Evolutionary conservation across 495 filamentous ascomycete species (phyloP), one percentile per base, ranked within the genome.

Genomic region (Jackrogersella multiformis): DNA sequence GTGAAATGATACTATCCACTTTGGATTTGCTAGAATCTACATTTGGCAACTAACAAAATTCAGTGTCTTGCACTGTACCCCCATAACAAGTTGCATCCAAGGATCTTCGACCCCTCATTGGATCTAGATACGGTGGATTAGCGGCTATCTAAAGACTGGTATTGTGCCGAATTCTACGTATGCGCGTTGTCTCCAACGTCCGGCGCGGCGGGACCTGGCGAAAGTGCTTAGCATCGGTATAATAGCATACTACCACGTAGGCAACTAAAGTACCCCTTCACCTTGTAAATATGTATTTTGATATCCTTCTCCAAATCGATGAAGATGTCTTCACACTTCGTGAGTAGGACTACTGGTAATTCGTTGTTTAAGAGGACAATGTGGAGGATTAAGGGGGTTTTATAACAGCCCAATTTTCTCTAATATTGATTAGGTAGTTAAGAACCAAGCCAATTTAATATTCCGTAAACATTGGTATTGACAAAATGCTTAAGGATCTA

Each of bases 21-120:
- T 34, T 36, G 34, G 42, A 39, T 32, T 23, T 41, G 59, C 23
- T 63, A 64, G 30, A 4, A 35, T 60, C 23, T 63, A 64, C 59
- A 60, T 49, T 2, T 13, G 10, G 5, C 5, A 15, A 9, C 23
- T 21, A n/a, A 2, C 20, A 34, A 45, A 30, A 8, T 41, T 42
- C 15, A 13, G 23, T 32, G 20, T 12, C 23, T 4, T 20, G 5
- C 55, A 12, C 12, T 39, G 66, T 63, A 69, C 54, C 46, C 36
- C 32, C 18, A 38, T 66, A 66, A 58, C 62, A 53, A 36, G 41
- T 26, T 42, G 12, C 34, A 64, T n/a, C n/a, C n/a, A n/a, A n/a
- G 21, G 42, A 7, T 21, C 38, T 55, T 16, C 28, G 41, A 64
- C 66, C 66, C 66, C 59, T 69, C 66, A 63, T 13, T 46, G 48